Base-by-base conservation (phyloP, 2,329 filamentous ascomycete genomes). In the Hymenoscyphus repandus region DNA sequence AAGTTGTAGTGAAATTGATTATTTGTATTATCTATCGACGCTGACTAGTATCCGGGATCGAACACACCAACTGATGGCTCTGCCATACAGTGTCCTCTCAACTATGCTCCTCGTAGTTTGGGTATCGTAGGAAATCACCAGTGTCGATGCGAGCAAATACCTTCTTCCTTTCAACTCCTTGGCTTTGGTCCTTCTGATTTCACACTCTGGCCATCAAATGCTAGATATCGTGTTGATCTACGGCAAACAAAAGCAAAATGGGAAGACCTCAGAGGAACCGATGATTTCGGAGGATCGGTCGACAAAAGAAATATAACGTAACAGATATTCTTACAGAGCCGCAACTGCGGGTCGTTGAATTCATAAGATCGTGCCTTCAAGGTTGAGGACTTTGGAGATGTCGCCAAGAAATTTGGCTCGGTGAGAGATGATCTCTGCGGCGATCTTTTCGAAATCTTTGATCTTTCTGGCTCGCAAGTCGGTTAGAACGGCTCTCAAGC, bases 371-470 rank as follows among this genome's bases (percentile, higher is more conserved):
- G 55, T 60, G 43, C 58, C 65, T 58, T 79, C 78, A 57, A 85
- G 70, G 48, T 75, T 74, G 41, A 88, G 70, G 44, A 87, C 74
- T 70, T 80, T 83, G 60, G 78, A 80, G 56, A 74, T 72, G 68
- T 88, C 84, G 58, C 75, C 78, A 27, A 83, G 72, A 62, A 88
- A 86, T 49, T 75, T 75, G 55, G 79, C 74, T 61, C 84, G 80
- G 66, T 83, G 86, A 57, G 82, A 76, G 64, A 86, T 75, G 61
- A 89, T 87, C 49, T 80, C 79, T 60, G 76, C 72, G 50, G 83
- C 83, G 65, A 88, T 86, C 45, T 74, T 75, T 55, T 81, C 73
- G 64, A 87, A 87, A 62, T 88, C 83, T 64, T 76, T 78, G 50
- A 83, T 72, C 59, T 82, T 80, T 58, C 74, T 75, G 56, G 72